Evolutionary conservation across 257 asterid species (phyloP).

Genomic region (Scutellaria galericulata): DNA sequence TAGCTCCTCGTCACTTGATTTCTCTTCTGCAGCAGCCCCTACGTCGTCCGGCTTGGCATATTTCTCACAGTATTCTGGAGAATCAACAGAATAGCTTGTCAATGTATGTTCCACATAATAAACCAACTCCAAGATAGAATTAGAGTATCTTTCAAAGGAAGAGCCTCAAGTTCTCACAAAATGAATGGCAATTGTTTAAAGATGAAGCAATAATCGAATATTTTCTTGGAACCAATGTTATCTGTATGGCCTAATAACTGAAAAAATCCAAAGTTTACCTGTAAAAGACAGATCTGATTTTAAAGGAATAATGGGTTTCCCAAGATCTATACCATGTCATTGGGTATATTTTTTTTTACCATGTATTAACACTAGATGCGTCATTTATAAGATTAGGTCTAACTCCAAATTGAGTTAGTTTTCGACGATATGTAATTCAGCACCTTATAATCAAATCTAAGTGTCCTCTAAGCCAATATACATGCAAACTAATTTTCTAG

Average conservation of each 20-base stretch:
- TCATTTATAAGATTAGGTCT: background rate
- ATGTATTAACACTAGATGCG: background rate
- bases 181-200: conserved; percentile 9
- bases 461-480: background rate
- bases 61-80: conserved; percentile 82
- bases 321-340: background rate
- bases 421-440: background rate
- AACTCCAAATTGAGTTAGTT: background rate
- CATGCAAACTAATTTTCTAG: background rate
- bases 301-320: background rate
- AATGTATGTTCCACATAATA: background rate
- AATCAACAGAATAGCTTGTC: background rate
- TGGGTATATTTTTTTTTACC: too few species aligned
- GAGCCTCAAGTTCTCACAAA: background rate
- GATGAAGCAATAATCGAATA: background rate
- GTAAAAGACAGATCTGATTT: background rate
- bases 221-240: too few species aligned
- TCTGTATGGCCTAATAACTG: too few species aligned
- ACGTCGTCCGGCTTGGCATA: conserved; percentile 91
- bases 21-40: conserved; percentile 70
- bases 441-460: background rate
- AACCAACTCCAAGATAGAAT: conserved; percentile 16
- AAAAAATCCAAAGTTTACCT: background rate
- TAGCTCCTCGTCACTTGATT: conserved; percentile 81
- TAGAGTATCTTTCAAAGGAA: background rate